Base-by-base conservation (phyloP, 1,139 yeast species). In the Zygosaccharomyces sapae region DNA sequence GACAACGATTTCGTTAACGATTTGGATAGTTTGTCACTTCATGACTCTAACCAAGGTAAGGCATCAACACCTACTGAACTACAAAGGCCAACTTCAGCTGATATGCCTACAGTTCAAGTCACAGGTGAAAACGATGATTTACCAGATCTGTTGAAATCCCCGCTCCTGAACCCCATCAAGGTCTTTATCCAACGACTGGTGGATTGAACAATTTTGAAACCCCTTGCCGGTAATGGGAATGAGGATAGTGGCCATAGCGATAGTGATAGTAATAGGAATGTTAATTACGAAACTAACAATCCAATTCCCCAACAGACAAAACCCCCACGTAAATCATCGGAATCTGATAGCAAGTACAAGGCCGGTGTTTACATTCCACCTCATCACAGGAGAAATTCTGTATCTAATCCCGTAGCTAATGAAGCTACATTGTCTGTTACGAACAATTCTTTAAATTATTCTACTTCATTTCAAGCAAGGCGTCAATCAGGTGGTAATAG, bases 281-380 rank as follows among this genome's bases (percentile, higher is more conserved):
- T 36, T 5, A 31, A 33, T 29, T 42, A 19, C 58, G 4, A 56
- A 61, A 2, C 51, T 54, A 5, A 50, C 31, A 27, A 10, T 12
- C 12, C 31, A 5, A 27, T 4, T 2, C 5, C n/a, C 31, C 31
- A 27, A 27, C 31, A 27, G 12, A 27, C 39, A 25, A 13, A 7
- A 13, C 8, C 18, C 12, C 46, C 31, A 33, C 53, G 49, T 30
- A 51, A 46, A 33, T 36, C 42, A 18, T 35, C 36, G 9, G 43
- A 39, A 38, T 43, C 59, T 7, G 62, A 59, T 44, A 64, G 58
- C 29, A 67, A 67, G 38, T 52, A 45, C 30, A 62, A 59, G 47
- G 51, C 62, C 2, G 66, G 66, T 6, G 57, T 62, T 25, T 75
- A 75, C 52, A 66, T 75, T 12, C 78, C 77, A 29, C 79, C 79